Conservation (phyloP, 2,329 filamentous ascomycete genomes). For the Sphaerulina populicola region DNA sequence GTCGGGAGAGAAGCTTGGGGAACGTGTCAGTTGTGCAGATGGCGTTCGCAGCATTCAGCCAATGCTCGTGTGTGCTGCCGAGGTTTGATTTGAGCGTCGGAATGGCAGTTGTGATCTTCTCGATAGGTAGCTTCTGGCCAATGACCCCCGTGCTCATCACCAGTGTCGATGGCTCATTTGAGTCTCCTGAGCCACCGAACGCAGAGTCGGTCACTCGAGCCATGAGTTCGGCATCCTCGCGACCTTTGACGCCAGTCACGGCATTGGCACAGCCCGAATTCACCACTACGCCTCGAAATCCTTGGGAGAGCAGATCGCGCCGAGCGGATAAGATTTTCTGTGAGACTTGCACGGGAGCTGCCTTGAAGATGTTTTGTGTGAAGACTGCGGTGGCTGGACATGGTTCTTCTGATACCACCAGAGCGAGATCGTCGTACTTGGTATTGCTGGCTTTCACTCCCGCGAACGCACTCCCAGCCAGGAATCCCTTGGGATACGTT, state of each 20-base stretch:
- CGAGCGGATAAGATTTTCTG: conserved; percentile 50
- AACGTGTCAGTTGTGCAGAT: conserved; percentile 99
- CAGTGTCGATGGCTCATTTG: conserved; percentile 23
- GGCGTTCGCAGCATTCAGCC: conserved; percentile 76
- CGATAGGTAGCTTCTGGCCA: conserved; percentile 83
- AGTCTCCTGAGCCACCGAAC: conserved; percentile 36
- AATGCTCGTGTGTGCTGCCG: conserved; percentile 69
- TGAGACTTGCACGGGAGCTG: conserved; percentile 84
- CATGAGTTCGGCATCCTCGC: conserved; percentile 84
- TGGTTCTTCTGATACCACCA: conserved; percentile 77
- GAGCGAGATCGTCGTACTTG: conserved; percentile 78
- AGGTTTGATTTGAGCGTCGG: conserved; percentile 65
- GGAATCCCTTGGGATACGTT: conserved; percentile 84
- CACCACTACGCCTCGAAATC: conserved; percentile 73
- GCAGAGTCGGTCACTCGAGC: conserved; percentile 64
- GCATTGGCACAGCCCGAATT: conserved; percentile 97
- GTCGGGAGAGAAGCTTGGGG: conserved; percentile 81
- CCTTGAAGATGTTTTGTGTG: conserved; percentile 97
- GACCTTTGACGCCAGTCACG: conserved; percentile 81
- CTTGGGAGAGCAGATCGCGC: conserved; percentile 56
- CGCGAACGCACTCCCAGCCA: conserved; percentile 76
- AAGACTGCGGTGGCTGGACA: conserved; percentile 88
- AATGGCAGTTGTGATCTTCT: conserved; percentile 78
- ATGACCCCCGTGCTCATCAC: conserved; percentile 91
- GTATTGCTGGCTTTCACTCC: conserved; percentile 92